Conservation (phyloP, 768 basidiomycete species). For the Xerocomellus intermedius region DNA sequence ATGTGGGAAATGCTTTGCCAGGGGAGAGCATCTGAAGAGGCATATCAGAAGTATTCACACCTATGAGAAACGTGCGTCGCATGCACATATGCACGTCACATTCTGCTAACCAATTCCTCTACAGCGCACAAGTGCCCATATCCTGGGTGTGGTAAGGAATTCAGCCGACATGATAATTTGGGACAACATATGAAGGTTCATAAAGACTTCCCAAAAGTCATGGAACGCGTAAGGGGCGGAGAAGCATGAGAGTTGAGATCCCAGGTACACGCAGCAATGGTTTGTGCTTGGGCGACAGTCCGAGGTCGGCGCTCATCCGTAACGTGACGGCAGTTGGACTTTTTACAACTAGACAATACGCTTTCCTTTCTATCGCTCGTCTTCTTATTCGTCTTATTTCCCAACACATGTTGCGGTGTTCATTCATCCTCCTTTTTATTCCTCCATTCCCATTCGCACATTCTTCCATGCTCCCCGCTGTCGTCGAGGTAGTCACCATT, state of each 20-base stretch:
- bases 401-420: slow-evolving; percentile 25
- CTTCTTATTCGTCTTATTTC: slow-evolving; percentile 25
- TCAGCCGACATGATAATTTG: slow-evolving; percentile 85
- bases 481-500: slow-evolving; percentile 17
- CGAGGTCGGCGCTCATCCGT: slow-evolving; percentile 22
- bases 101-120: slow-evolving; percentile 5
- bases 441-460: slow-evolving; percentile 23
- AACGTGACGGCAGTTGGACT: slow-evolving; percentile 27
- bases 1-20: slow-evolving; percentile 85
- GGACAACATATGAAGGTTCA: slow-evolving; percentile 88
- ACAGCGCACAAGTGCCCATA: slow-evolving; percentile 80
- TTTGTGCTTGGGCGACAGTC: slow-evolving; percentile 18
- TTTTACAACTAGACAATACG: slow-evolving; percentile 24
- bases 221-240: slow-evolving; percentile 27
- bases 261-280: slow-evolving; percentile 10
- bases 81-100: slow-evolving; percentile 3
- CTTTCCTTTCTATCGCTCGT: slow-evolving; percentile 21
- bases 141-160: slow-evolving; percentile 79
- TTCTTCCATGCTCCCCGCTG: slow-evolving; percentile 19
- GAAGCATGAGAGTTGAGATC: slow-evolving; percentile 18
- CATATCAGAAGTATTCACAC: slow-evolving; percentile 89
- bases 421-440: slow-evolving; percentile 21
- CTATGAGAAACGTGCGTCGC: slow-evolving; percentile 79
- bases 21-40: slow-evolving; percentile 88
- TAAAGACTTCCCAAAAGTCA: slow-evolving; percentile 35